phyloP scores from a whole-genome alignment of 139 green algal species.

The Spirogloea muscicola region DNA sequence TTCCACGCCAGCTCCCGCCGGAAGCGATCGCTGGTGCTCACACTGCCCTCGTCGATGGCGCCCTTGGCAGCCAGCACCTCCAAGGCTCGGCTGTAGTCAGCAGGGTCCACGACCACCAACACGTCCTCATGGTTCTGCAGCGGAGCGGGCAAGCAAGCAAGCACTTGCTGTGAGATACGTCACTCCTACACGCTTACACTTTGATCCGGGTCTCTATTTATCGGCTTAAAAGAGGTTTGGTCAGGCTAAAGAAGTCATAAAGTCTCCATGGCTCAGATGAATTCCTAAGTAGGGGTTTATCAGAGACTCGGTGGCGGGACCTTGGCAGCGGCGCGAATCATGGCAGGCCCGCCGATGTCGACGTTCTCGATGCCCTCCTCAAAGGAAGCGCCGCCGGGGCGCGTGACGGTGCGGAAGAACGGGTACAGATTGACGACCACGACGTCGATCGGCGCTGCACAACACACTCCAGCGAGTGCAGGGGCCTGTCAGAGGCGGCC shows the following conservation, averaged over 20 bases:
- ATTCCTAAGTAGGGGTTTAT: too few relatives aligned
- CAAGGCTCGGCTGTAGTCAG: slow-evolving; percentile 81
- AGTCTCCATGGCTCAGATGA: too few relatives aligned
- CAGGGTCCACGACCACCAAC: slow-evolving; percentile 75
- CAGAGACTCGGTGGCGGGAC: slow-evolving; percentile 10
- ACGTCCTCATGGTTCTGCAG: slow-evolving; percentile 56
- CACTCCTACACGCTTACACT: too few relatives aligned
- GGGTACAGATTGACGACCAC: slow-evolving; percentile 98
- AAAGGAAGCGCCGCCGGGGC: slow-evolving; percentile 57
- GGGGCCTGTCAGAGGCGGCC: background rate
- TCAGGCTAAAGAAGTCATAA: too few relatives aligned
- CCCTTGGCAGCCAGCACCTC: slow-evolving; percentile 60
- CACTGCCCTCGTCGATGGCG: slow-evolving; percentile 4
- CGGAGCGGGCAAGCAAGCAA: background rate
- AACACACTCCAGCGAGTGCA: background rate
- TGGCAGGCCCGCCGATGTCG: slow-evolving; percentile 96
- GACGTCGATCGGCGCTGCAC: slow-evolving; percentile 84
- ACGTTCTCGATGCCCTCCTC: slow-evolving; percentile 94
- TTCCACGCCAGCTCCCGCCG: slow-evolving; percentile 91
- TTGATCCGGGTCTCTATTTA: too few relatives aligned
- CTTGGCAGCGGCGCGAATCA: slow-evolving; percentile 81
- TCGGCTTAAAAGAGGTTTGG: too few relatives aligned
- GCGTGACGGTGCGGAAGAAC: slow-evolving; percentile 76
- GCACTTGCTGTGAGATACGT: too few relatives aligned
- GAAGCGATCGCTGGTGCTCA: too few relatives aligned